Percentiles rank a stretch among this genome's conserved stretches.
Evolutionary conservation across 2,329 filamentous ascomycete genomes (phyloP).

Genomic region (Huntiella savannae): DNA sequence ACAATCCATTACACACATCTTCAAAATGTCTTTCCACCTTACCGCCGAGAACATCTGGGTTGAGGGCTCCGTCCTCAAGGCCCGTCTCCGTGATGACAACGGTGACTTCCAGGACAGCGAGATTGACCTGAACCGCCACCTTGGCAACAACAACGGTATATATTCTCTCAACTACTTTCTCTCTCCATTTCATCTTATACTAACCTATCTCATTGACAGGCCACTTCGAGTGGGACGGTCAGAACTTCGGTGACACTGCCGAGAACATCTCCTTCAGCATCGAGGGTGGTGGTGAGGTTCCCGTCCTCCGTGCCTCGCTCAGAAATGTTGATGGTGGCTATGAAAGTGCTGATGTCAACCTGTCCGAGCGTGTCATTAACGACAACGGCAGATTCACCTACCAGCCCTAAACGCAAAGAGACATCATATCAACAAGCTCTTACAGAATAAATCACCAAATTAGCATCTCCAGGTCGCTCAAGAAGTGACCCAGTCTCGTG

Average conservation of each 20-base stretch:
- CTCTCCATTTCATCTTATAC: not conserved
- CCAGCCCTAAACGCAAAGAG: no score
- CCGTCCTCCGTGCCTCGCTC: constrained; percentile 33
- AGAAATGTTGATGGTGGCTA: constrained; percentile 23
- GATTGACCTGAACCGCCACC: constrained; percentile 34
- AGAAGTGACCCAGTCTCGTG: no score
- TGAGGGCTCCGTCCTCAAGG: constrained; percentile 29
- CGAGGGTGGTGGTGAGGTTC: constrained; percentile 30
- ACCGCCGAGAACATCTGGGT: constrained; percentile 27
- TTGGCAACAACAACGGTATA: constrained; percentile 31
- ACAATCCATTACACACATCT: not conserved
- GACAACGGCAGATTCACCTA: constrained; percentile 25
- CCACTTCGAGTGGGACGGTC: constrained; percentile 12
- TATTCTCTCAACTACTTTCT: constrained; percentile 16
- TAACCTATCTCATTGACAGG: constrained; percentile 5
- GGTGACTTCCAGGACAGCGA: constrained; percentile 26
- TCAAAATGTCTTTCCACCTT: constrained; percentile 25
- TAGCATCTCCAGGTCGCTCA: no score
- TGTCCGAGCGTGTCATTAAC: constrained; percentile 35
- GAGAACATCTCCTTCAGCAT: constrained; percentile 27
- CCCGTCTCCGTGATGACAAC: constrained; percentile 21
- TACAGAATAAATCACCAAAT: not conserved
- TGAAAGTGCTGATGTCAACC: constrained; percentile 29
- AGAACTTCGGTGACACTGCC: constrained; percentile 27
- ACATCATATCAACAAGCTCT: not conserved